Conservation (phyloP, 2,329 filamentous ascomycete species). For the Trichoderma polysporum region DNA sequence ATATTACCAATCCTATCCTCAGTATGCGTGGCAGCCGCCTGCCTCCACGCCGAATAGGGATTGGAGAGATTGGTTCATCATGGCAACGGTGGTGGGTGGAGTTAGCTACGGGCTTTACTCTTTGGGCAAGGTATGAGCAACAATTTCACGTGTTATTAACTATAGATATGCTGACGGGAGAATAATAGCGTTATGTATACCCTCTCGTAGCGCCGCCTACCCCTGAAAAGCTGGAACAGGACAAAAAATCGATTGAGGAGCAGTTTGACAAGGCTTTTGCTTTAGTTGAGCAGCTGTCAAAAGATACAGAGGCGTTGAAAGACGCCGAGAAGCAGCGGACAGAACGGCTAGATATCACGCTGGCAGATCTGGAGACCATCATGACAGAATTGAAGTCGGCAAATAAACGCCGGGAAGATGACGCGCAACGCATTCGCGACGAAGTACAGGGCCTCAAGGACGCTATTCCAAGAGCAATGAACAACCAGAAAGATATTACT, state of each 20-base stretch:
- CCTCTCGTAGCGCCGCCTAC: slow-evolving; percentile 92
- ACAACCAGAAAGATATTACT: slow-evolving; percentile 80
- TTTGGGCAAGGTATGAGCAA: slow-evolving; percentile 70
- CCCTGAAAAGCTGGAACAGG: slow-evolving; percentile 87
- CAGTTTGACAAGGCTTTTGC: slow-evolving; percentile 91
- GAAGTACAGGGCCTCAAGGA: slow-evolving; percentile 82
- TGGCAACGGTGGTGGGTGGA: slow-evolving; percentile 91
- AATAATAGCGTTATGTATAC: slow-evolving; percentile 76
- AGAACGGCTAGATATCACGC: slow-evolving; percentile 74
- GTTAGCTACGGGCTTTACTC: slow-evolving; percentile 87
- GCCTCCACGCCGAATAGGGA: slow-evolving; percentile 72
- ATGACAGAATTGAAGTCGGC: slow-evolving; percentile 79
- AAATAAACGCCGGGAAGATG: slow-evolving; percentile 79
- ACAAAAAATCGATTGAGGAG: slow-evolving; percentile 89
- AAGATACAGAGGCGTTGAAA: slow-evolving; percentile 88
- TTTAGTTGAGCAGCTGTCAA: slow-evolving; percentile 85
- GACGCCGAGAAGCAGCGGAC: slow-evolving; percentile 81
- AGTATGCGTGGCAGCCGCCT: slow-evolving; percentile 58
- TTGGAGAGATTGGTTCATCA: slow-evolving; percentile 99
- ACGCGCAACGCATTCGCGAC: slow-evolving; percentile 80
- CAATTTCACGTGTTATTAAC: not conserved
- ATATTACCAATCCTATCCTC: slow-evolving; percentile 50
- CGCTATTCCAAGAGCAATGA: slow-evolving; percentile 82
- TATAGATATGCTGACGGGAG: slow-evolving; percentile 27
- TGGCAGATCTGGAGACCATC: slow-evolving; percentile 81